Percentiles rank a stretch among this genome's conserved stretches.
Conservation (phyloP, 306 rosid species). For the Cucurbita moschata region DNA sequence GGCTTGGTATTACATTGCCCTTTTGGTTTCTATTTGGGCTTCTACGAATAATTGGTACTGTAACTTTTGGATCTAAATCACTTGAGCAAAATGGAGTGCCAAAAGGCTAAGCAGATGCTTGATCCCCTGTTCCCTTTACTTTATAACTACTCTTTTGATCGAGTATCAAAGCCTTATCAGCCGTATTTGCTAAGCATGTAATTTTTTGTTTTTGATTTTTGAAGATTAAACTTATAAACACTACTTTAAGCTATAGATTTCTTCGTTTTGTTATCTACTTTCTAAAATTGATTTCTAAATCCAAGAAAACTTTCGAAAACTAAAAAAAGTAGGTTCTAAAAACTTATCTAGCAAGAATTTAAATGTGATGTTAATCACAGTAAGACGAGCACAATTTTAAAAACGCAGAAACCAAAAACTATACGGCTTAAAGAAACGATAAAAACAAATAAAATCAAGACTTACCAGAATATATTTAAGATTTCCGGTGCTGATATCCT, state of each 20-base stretch:
- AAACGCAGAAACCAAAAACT: no score
- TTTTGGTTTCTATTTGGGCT: not conserved
- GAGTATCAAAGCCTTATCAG: no score
- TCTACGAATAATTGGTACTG: not conserved
- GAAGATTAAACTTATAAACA: not conserved
- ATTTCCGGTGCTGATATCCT: slow-evolving; percentile 69
- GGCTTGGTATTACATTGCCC: not conserved
- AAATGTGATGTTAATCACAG: no score
- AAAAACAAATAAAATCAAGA: not conserved
- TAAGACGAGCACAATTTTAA: no score
- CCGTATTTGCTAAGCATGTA: not conserved
- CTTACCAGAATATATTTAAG: slow-evolving; percentile 76
- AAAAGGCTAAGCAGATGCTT: not conserved
- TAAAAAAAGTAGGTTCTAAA: not conserved
- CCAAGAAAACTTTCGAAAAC: not conserved
- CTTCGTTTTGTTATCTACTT: not conserved
- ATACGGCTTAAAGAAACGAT: no score
- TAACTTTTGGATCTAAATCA: not conserved
- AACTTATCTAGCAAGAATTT: no score
- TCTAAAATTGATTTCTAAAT: not conserved
- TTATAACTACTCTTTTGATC: not conserved
- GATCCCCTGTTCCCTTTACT: not conserved
- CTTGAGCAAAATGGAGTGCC: not conserved
- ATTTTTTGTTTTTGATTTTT: no score
- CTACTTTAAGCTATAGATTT: not conserved